Evolutionary conservation across 306 rosid genomes (phyloP), one percentile per base, ranked within the genome.

Genomic region (Lotus japonicus): DNA sequence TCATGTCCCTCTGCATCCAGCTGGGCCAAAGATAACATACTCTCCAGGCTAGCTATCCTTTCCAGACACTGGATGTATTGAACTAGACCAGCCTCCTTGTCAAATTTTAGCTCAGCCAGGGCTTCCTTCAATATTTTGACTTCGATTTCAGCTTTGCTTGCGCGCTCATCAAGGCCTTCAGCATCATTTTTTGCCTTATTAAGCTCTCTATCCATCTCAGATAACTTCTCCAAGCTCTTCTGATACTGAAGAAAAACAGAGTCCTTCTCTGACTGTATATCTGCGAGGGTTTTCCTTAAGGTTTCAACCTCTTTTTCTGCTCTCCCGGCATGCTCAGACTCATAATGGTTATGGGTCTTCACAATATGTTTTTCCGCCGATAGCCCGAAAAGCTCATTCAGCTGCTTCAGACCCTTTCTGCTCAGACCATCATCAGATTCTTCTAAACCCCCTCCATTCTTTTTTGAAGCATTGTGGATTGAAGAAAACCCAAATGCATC

Each of bases 81-180:
- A 70, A 80, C 82, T 58, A 91, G 87, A 76, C 86, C 87, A 66
- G 85, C 75, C 77, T 87, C 88, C 79, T 87, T 88, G 76, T 84
- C 88, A 12, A 78, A 80, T 81, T 87, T 81, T 59, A 95, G 45
- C 75, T 83, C 86, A 4, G 58, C 70, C 58, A 90, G 86, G 41
- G 91, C 84, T 84, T 88, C 97, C 86, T 81, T 88, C 83, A 88
- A 58, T 78, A 87, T 77, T 51, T 79, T 80, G 9, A 84, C 79
- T 83, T 95, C 99, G 50, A 89, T 91, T 70, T 95, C 99, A 33
- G 95, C 89, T 81, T 91, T 85, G 86, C 91, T 85, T 7, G 89
- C 97, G 71, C 81, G 88, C 58, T 90, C 97, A 61, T 85, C 84
- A 31, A 95, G 97, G 66, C 89, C 84, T 14, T 86, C 86, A 28